phyloP scores from a whole-genome alignment of 176 grass and related monocot species.

The Carex parvula region DNA sequence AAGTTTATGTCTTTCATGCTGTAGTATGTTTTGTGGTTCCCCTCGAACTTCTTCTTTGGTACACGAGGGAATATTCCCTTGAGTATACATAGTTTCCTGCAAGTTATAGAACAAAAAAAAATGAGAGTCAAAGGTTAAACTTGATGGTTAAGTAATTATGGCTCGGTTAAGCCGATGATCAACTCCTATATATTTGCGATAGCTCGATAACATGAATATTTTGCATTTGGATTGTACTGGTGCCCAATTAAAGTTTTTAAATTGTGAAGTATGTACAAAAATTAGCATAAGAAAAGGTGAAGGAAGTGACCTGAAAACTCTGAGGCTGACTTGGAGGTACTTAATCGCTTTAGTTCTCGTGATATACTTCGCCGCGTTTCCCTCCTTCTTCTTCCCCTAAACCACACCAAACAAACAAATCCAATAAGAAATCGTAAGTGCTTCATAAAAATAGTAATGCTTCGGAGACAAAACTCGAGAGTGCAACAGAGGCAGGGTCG shows the following conservation, averaged over 20 bases:
- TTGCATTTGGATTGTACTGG: neutral
- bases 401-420: neutral
- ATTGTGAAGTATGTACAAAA: neutral
- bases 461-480: neutral
- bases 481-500: neutral
- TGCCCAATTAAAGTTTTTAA: neutral
- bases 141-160: neutral
- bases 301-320: constrained; percentile 54
- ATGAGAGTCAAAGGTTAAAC: neutral
- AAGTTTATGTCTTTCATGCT: constrained; percentile 90
- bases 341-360: constrained; percentile 84
- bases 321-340: constrained; percentile 71
- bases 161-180: neutral
- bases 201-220: neutral
- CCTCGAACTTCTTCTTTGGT: constrained; percentile 91
- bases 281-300: neutral
- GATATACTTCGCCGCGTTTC: constrained; percentile 92
- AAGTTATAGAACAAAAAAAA: neutral
- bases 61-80: constrained; percentile 83
- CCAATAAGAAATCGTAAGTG: neutral
- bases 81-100: constrained; percentile 96
- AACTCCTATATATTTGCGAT: neutral
- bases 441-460: no score
- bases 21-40: constrained; percentile 96
- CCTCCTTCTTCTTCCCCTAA: constrained; percentile 97